Evolutionary conservation across 768 basidiomycete genomes (phyloP), one percentile per base, ranked within the genome.

Genomic region (Phanerochaete sordida): DNA sequence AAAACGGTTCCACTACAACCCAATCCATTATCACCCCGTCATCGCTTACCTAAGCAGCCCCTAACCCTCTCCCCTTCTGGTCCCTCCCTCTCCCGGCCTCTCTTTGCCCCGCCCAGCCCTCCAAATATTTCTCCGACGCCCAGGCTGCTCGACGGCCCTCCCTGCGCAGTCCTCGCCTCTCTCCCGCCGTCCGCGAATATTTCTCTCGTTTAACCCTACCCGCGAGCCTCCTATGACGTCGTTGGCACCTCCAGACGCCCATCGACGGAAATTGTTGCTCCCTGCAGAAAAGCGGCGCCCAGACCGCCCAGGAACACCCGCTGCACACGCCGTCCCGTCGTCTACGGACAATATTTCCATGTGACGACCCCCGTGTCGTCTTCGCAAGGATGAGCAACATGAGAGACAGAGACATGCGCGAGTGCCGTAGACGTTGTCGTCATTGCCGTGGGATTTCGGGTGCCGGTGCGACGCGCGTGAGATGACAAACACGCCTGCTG

Each of bases 11-110:
- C 53, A 43, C 53, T 54, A 35, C 33, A 43, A 31, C 13, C 53
- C 53, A 23, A 5, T 35, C 31, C 51, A 52, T 49, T 52, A 52
- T 52, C 51, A 37, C 30, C 51, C 53, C 33, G 53, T 54, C 53
- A 54, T 54, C 39, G 53, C 33, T 54, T 54, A 54, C 23, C 15
- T 54, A 54, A 54, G 53, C 53, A 21, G 33, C n/a, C 53, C 53
- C 35, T 54, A 54, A 54, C 53, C 53, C 11, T 4, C 19, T 19
- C 19, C n/a, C n/a, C 8, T 19, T 16, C 39, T 43, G 8, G 4
- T 43, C 39, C 19, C 39, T 43, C 8, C 8, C 39, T 24, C 24
- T 16, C 24, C 6, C 47, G 27, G 47, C 27, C 27, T 26, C 47
- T 24, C 39, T 43, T 16, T 48, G 24, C 47, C 15, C 27, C 47